Evolutionary conservation across 352 stramenopile species (phyloP), one percentile per base, ranked within the genome.

Genomic region (Pythium insidiosum): DNA sequence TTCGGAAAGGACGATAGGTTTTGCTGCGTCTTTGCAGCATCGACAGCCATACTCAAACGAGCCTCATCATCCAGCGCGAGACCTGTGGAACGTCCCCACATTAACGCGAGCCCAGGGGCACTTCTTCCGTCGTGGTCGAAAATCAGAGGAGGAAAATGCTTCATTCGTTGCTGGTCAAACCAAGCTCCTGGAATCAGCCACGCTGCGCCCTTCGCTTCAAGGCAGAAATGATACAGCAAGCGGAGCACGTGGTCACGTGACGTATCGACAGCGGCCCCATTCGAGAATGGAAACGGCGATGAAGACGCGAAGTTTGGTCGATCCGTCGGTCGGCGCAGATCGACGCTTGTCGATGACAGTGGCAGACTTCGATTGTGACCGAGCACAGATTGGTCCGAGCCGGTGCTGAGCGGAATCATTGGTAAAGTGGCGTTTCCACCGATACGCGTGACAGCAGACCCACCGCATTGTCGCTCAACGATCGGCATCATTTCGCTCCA

Each of bases 31-130:
- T n/a, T n/a, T n/a, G n/a, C n/a, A n/a, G n/a, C n/a, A n/a, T n/a
- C n/a, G n/a, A n/a, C n/a, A n/a, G n/a, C n/a, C n/a, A n/a, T n/a
- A n/a, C n/a, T n/a, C n/a, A n/a, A n/a, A n/a, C n/a, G n/a, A 1
- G 62, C 56, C 21, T 61, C 55, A 22, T 87, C 73, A 21, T 87
- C 76, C 10, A 89, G 48, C 0, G 76, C 84, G n/a, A 89, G 40
- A 0, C 76, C 76, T 11, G 64, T 61, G 0, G 56, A 58, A n/a
- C 66, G 71, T 0, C 76, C 76, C 76, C 76, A 89, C 13, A 63
- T 28, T 10, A 89, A 55, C 2, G 67, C 65, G n/a, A 80, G 43
- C 3, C 76, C 76, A n/a, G 73, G 69, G 5, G 54, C 43, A 62
- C 61, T 59, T 56, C 86, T 2, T 24, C 46, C 19, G 56, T 55